These are phyloP conservation scores for Harrya chromipes DNA, from an alignment of 768 basidiomycete species.

Conservation along the genomic window DNA sequence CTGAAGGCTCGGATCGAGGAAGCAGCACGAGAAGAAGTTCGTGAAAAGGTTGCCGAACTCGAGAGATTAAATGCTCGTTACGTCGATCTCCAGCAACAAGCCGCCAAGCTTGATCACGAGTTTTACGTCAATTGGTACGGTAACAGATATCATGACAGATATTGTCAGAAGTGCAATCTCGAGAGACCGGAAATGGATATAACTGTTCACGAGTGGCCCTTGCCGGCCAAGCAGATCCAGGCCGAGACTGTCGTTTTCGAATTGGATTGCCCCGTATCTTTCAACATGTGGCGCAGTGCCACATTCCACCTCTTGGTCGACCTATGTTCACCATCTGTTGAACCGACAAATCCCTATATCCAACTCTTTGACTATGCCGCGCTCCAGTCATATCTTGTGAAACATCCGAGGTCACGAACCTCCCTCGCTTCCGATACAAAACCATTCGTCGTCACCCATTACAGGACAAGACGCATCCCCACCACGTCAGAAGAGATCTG, in stretches of 20 bases:
- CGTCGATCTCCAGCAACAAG: background rate
- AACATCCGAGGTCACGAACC: slow-evolving; percentile 25
- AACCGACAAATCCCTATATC: background rate
- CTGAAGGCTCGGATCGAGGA: slow-evolving; percentile 30
- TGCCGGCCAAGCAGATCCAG: slow-evolving; percentile 28
- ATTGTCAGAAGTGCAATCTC: slow-evolving; percentile 30
- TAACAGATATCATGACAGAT: background rate
- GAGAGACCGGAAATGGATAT: slow-evolving; percentile 24
- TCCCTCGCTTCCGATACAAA: slow-evolving; percentile 37
- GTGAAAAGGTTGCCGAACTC: slow-evolving; percentile 29
- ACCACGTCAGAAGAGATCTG: slow-evolving; percentile 14
- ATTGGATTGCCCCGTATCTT: slow-evolving; percentile 33
- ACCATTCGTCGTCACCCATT: slow-evolving; percentile 35
- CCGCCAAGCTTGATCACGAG: background rate
- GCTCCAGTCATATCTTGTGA: background rate
- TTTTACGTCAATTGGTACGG: background rate
- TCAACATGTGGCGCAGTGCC: slow-evolving; percentile 36
- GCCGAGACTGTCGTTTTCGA: slow-evolving; percentile 40
- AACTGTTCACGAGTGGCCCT: slow-evolving; percentile 42
- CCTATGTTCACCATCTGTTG: slow-evolving; percentile 22
- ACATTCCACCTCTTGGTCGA: slow-evolving; percentile 32
- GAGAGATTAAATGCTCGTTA: slow-evolving; percentile 8
- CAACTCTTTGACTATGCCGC: background rate
- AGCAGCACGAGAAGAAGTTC: slow-evolving; percentile 18
- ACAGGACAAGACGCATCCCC: slow-evolving; percentile 19